Evolutionary conservation across 179 eudicot genomes (phyloP).

Genomic region (Silene coronaria): DNA sequence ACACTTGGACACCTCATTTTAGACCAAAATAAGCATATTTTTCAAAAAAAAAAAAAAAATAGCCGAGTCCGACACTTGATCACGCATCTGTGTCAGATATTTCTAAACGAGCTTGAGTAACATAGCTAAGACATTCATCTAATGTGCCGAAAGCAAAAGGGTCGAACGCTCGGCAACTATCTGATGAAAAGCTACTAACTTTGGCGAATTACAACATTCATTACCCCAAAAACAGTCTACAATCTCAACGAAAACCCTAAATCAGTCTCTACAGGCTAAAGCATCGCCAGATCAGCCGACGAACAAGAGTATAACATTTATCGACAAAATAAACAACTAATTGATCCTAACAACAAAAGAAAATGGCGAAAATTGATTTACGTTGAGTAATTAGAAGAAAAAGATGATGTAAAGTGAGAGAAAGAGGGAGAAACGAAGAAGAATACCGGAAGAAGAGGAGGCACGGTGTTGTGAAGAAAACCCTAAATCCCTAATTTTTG

Average conservation of each 20-base stretch:
- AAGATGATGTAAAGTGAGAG: neutral
- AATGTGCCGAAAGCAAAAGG: no score
- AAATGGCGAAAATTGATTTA: neutral
- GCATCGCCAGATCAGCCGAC: neutral
- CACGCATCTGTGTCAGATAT: no score
- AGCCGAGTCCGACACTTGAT: no score
- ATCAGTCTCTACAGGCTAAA: neutral
- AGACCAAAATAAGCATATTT: no score
- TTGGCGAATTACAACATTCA: neutral
- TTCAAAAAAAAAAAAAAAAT: no score
- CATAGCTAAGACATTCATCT: no score
- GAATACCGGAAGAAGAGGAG: neutral
- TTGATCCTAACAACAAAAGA: neutral
- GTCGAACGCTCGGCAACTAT: no score
- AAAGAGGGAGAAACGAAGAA: no score
- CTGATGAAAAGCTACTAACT: neutral
- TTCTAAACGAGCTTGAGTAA: no score
- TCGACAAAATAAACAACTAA: neutral
- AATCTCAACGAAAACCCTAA: neutral
- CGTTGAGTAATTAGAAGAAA: neutral
- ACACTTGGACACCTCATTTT: no score
- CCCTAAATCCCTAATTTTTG: conserved; percentile 16
- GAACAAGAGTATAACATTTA: neutral
- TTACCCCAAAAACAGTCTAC: neutral
- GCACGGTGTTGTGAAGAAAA: neutral